Conservation (phyloP, 192 early-diverging fungal species). For the Linnemannia schmuckeri region DNA sequence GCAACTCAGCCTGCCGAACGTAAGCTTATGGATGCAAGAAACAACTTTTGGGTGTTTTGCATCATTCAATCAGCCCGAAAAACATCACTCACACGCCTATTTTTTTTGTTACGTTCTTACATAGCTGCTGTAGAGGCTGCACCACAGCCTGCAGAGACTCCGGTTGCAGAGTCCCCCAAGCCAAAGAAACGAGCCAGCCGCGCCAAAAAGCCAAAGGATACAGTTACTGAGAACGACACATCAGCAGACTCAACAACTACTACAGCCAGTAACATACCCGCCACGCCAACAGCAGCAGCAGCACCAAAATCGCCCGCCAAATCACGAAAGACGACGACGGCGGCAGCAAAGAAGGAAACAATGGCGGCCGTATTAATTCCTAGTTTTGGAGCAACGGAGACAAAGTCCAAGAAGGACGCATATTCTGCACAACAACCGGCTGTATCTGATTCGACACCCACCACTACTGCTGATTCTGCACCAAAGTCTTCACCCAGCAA, state of each 20-base stretch:
- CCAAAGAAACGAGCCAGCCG: slow-evolving; percentile 24
- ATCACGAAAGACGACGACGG: background rate
- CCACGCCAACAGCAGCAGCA: background rate
- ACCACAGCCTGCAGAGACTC: background rate
- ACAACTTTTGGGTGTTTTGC: background rate
- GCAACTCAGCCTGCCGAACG: background rate
- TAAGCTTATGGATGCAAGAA: background rate
- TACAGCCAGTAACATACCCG: background rate
- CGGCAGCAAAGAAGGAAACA: background rate
- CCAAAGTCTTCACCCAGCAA: background rate
- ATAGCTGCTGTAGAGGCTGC: background rate
- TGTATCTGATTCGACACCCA: background rate
- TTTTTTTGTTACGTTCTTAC: background rate
- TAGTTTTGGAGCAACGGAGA: background rate
- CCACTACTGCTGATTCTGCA: background rate
- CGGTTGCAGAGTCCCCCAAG: slow-evolving; percentile 4
- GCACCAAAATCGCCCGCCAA: background rate
- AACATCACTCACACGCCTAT: background rate
- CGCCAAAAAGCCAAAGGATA: slow-evolving; percentile 14
- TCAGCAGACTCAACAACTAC: background rate
- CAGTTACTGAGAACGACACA: background rate
- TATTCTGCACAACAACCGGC: background rate
- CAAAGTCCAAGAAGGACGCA: background rate
- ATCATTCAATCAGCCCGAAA: background rate
- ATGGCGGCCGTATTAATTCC: background rate